Percentiles rank a stretch among this genome's conserved stretches.
These are phyloP conservation scores for Botrytis deweyae DNA, from an alignment of 2,329 filamentous ascomycete species.

Conservation along the genomic window DNA sequence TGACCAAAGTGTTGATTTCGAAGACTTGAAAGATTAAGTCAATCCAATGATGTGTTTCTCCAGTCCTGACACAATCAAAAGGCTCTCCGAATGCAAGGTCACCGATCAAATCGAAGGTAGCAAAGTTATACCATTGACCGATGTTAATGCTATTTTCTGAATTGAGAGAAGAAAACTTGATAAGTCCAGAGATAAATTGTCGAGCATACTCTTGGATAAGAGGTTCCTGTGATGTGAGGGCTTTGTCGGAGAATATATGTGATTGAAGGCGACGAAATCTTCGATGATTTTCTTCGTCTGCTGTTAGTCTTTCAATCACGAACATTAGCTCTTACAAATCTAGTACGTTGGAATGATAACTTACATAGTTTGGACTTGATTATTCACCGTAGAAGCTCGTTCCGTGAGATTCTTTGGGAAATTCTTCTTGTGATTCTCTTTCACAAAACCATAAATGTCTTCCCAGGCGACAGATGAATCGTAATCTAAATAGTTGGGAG, in stretches of 20 bases:
- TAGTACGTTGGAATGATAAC: not conserved
- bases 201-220: slow-evolving; percentile 16
- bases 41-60: slow-evolving; percentile 10
- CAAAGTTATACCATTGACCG: slow-evolving; percentile 40
- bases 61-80: slow-evolving; percentile 39
- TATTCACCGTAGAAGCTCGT: fast-evolving
- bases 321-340: not conserved
- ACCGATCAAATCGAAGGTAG: slow-evolving; percentile 44
- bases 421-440: not conserved
- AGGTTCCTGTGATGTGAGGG: slow-evolving; percentile 38
- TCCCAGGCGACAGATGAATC: slow-evolving; percentile 23
- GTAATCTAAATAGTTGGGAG: slow-evolving; percentile 24
- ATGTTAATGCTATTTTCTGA: slow-evolving; percentile 22
- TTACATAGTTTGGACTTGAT: not conserved
- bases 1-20: not conserved
- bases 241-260: slow-evolving; percentile 39
- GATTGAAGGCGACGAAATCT: slow-evolving; percentile 36
- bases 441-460: slow-evolving; percentile 21
- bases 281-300: slow-evolving; percentile 30
- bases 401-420: not conserved
- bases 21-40: not conserved
- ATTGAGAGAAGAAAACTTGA: slow-evolving; percentile 8
- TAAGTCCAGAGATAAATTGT: slow-evolving; percentile 12
- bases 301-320: not conserved
- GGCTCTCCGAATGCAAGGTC: slow-evolving; percentile 48